A percentile compares a stretch with the other conserved stretches of the same genome.
These are phyloP conservation scores for Ceratocystis cacaofunesta DNA, from an alignment of 2,329 filamentous ascomycete genomes.

Conservation along the genomic window DNA sequence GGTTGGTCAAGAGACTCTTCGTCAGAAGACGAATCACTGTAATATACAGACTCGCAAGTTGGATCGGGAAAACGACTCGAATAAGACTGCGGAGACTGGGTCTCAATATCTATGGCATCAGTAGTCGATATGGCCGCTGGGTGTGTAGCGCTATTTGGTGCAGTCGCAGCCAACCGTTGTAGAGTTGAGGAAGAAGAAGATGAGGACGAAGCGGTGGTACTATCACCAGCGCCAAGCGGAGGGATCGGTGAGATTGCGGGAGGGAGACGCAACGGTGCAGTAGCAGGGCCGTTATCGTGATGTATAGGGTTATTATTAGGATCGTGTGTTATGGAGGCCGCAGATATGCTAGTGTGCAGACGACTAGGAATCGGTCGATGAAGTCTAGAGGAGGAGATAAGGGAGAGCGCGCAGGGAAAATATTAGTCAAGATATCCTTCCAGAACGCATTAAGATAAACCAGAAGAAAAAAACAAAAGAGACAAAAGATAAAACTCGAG, in stretches of 20 bases:
- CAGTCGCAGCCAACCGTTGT: not conserved
- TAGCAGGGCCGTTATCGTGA: conserved; percentile 13
- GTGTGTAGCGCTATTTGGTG: conserved; percentile 1
- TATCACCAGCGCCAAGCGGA: not conserved
- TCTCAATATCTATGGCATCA: not conserved
- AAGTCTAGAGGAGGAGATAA: not conserved
- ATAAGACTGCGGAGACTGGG: conserved; percentile 8
- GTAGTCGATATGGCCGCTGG: not conserved
- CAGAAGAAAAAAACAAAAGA: not conserved
- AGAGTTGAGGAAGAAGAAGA: not conserved
- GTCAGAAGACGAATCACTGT: conserved; percentile 13
- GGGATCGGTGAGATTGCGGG: not conserved
- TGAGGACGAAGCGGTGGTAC: too few species aligned
- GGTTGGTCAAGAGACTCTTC: conserved; percentile 10
- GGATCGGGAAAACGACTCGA: conserved; percentile 10
- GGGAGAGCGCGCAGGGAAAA: not conserved
- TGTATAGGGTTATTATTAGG: not conserved
- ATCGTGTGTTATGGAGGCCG: conserved; percentile 5
- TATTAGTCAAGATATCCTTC: not conserved
- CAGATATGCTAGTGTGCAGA: conserved; percentile 13
- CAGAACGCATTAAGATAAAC: not conserved
- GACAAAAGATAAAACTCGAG: too few species aligned
- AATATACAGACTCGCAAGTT: conserved; percentile 9
- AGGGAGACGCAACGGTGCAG: conserved; percentile 10
- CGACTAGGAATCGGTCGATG: conserved; percentile 14